Evolutionary conservation across 202 grass and related monocot genomes (phyloP), one percentile per base, ranked within the genome.

Genomic region (Setaria viridis): DNA sequence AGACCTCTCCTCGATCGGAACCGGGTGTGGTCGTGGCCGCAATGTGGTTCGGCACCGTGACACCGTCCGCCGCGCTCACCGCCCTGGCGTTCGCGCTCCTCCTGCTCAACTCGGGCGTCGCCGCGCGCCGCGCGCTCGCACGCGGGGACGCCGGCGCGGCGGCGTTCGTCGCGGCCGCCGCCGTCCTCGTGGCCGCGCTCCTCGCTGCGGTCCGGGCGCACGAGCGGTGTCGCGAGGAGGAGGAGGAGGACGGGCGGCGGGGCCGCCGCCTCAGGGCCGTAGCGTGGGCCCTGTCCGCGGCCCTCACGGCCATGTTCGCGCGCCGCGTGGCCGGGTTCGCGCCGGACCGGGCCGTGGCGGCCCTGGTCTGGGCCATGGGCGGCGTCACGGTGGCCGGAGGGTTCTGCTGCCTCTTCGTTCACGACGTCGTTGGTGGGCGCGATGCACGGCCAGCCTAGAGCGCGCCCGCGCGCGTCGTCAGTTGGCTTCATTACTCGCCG

Each of bases 321-420:
- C 80, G 70, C 74, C 83, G 83, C 12, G 80, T 91, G 1, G 72
- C 80, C 0, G 21, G 33, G 4, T 21, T 87, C 12, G n/a, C 81
- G 55, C 75, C 83, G 65, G 33, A 11, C 0, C 13, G 80, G 0
- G 3, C 76, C 4, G 30, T 81, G 5, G 74, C 48, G 7, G 37
- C 62, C 45, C 12, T 86, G 5, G 57, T 78, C 5, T 94, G 89
- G 86, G 35, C 43, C 37, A 82, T 82, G 92, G 87, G 80, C 10
- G 76, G 62, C 10, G 34, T 13, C 80, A 91, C 92, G 11, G 58
- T 81, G 16, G 56, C 50, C 42, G 89, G 76, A 0, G 89, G 89
- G 6, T 91, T 89, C 74, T 85, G 72, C 64, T 82, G 53, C 8
- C 80, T 89, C 55, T 91, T 94, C 30, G 17, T 91, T 12, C 82